Percentiles rank a stretch among this genome's conserved stretches.
Evolutionary conservation across 257 asterid species (phyloP).

Genomic region (Solanum verrucosum): DNA sequence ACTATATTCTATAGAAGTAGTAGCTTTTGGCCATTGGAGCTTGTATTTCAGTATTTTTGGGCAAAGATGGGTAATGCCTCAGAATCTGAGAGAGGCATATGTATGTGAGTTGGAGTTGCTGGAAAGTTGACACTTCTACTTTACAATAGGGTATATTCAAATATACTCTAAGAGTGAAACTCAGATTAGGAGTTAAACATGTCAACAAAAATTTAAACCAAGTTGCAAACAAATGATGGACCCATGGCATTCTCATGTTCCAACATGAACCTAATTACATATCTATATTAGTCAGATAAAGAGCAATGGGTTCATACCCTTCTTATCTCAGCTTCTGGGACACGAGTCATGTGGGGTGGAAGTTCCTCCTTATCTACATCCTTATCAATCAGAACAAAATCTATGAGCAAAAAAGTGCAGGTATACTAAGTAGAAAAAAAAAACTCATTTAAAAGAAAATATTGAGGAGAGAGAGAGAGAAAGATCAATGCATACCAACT

Average conservation of each 20-base stretch:
- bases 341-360: constrained; percentile 13
- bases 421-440: not conserved
- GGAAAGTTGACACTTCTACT: not conserved
- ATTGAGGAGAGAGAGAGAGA: not conserved
- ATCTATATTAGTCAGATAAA: not conserved
- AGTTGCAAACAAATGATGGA: not conserved
- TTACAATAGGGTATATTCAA: not conserved
- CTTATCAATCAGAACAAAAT: constrained; percentile 28
- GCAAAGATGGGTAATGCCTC: not conserved
- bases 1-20: not conserved
- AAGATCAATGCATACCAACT: constrained; percentile 49
- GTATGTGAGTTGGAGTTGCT: not conserved
- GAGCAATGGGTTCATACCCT: constrained; percentile 1
- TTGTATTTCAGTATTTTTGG: not conserved
- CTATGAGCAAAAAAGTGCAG: not conserved
- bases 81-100: not conserved
- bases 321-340: constrained; percentile 5
- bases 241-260: not conserved
- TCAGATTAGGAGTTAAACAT: not conserved
- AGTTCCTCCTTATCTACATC: constrained; percentile 44
- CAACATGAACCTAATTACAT: not conserved
- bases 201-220: not conserved
- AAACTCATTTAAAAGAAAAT: not conserved
- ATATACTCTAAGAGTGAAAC: not conserved
- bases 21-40: not conserved